Base-by-base conservation (phyloP, 164 flowering plant genomes). In the Cinnamomum chago region DNA sequence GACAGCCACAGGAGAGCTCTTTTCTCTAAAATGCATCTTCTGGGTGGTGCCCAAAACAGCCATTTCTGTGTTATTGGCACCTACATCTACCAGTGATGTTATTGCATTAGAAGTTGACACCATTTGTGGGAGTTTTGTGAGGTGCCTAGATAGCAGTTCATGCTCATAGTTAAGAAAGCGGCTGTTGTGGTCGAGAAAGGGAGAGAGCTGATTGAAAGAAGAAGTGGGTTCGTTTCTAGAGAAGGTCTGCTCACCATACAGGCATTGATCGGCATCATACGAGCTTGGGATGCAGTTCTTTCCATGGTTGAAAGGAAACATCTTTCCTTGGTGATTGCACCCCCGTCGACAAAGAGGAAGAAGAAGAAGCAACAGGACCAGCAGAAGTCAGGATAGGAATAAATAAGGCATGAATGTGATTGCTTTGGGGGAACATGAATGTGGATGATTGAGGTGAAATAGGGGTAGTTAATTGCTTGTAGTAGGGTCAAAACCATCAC, bases 231-330 rank as follows among this genome's bases (percentile, higher is more conserved):
- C 73, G 30, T 67, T 76, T 62, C 71, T 73, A 68, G 75, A 78
- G 51, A 64, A 75, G 78, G 7, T 47, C 65, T 65, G 67, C 6
- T 76, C 79, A 67, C 18, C 55, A 64, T 71, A 47, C 58, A 77
- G 69, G 72, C 71, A 13, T 2, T 70, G 77, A 72, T 80, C 82
- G 20, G 64, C 55, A 27, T 51, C 64, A 25, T 70, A 47, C 40
- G 75, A 17, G 23, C 52, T 40, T 23, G 5, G 68, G 65, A 47
- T 50, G 58, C 58, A 58, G 67, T 65, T 28, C 17, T 12, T 65
- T 25, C 69, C 72, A 79, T 11, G 65, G 78, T 27, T 74, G 74
- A 81, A 78, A 51, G 83, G 77, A 71, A 83, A 84, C 83, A 86
- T 86, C 27, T 76, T 71, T 65, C 68, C 73, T 58, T 58, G 22